Conservation (phyloP, 331 rosid genomes). For the Quercus lobata region DNA sequence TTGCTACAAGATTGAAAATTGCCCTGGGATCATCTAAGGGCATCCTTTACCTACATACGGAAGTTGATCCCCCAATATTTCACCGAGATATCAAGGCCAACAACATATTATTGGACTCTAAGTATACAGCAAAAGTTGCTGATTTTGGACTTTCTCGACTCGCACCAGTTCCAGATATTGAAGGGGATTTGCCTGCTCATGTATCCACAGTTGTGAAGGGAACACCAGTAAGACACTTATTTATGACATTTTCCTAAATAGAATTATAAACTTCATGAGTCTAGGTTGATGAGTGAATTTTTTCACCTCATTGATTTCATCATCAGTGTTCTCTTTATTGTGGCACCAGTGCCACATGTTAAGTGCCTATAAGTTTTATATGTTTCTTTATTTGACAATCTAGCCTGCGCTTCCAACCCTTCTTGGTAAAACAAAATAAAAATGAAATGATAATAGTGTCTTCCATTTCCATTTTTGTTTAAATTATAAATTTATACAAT, state of each 20-base stretch:
- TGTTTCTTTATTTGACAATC: no score
- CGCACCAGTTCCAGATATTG: slow-evolving; percentile 84
- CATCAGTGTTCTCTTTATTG: no score
- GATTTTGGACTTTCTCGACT: slow-evolving; percentile 97
- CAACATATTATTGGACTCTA: slow-evolving; percentile 81
- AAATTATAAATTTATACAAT: no score
- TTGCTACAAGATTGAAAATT: slow-evolving; percentile 64
- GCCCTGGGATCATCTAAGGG: slow-evolving; percentile 92
- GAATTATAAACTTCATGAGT: background rate
- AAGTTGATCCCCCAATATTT: slow-evolving; percentile 96
- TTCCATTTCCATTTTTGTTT: no score
- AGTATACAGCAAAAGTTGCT: slow-evolving; percentile 67
- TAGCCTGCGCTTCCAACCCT: no score
- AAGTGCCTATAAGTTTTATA: no score
- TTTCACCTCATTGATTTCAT: no score
- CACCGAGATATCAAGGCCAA: slow-evolving; percentile 94
- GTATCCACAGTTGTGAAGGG: slow-evolving; percentile 95
- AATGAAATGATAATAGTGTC: no score
- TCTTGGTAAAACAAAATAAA: no score
- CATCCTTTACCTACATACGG: slow-evolving; percentile 75
- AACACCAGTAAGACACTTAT: slow-evolving; percentile 68
- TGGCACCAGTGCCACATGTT: no score
- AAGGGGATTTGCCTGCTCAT: slow-evolving; percentile 72
- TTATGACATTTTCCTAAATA: background rate
- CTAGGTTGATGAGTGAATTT: background rate